Evolutionary conservation across 805 yeast genomes (phyloP), one percentile per base, ranked within the genome.

Genomic region (Wickerhamomyces mucosus): DNA sequence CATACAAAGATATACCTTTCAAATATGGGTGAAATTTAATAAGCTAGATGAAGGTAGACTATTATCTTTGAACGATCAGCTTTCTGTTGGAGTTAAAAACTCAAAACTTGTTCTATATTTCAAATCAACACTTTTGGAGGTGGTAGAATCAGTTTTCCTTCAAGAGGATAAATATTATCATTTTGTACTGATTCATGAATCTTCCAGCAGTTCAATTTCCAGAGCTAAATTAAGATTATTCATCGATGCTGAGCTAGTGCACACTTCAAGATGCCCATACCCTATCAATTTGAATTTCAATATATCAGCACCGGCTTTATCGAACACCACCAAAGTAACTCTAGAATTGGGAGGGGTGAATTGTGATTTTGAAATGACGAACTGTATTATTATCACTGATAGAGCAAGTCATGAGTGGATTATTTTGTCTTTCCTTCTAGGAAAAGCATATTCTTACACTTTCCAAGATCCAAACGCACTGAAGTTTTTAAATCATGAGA

Each of bases 401-500:
- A 40, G 52, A 3, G 54, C 63, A 20, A 50, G 66, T 0, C 49
- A 53, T 25, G 75, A 70, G 35, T 76, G 83, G 83, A 55, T 73
- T 1, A 47, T 57, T 17, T 39, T 70, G 4, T 55, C 75, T 0
- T 66, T 59, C 38, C 55, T 55, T 31, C 46, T 77, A 15, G 77
- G 72, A 0, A 66, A 61, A 26, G 55, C 55, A n/a, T 75, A 76
- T 61, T 56, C 67, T 12, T 70, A 67, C 10, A 43, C 56, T n/a
- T 61, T 48, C 33, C 65, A 63, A 21, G 66, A 60, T 38, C 33
- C 35, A 10, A 50, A 59, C 38, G 35, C 71, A 4, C 31, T 61
- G 21, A 59, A 59, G 29, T 65, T 64, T 15, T 41, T 74, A 33
- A 58, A 52, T 30, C 61, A 58, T 24, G 49, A 41, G 32, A 56